phyloP scores from a whole-genome alignment of 2,329 filamentous ascomycete genomes.

The Trichophyton schoenleinii region DNA sequence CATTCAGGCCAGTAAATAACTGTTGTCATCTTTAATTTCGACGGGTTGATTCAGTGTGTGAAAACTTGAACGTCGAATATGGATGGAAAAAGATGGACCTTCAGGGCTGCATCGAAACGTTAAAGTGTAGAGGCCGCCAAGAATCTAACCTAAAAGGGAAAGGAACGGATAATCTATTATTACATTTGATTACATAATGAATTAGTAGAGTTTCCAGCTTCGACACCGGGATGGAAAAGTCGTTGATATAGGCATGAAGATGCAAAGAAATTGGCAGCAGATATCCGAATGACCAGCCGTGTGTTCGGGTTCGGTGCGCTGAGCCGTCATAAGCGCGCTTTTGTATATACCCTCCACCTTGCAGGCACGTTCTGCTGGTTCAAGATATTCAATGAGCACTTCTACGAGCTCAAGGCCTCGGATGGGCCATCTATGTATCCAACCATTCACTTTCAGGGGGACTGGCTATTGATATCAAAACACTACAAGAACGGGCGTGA shows the following conservation, averaged over 20 bases:
- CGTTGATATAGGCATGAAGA: not conserved
- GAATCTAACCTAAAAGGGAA: too few species aligned
- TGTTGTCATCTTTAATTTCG: not conserved
- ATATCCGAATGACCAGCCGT: not conserved
- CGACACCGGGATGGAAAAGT: too few species aligned
- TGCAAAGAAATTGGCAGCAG: not conserved
- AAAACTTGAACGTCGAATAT: not conserved
- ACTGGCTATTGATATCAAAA: slow-evolving; percentile 57
- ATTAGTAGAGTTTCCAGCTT: too few species aligned
- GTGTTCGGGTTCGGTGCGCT: not conserved
- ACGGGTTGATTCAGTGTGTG: not conserved
- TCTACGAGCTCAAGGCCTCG: slow-evolving; percentile 47
- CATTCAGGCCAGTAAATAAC: not conserved
- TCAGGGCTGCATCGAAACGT: too few species aligned
- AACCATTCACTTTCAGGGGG: slow-evolving; percentile 56
- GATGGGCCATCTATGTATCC: slow-evolving; percentile 81
- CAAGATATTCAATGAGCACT: slow-evolving; percentile 41
- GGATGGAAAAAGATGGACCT: not conserved
- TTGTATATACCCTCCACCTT: not conserved
- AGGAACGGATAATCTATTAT: not conserved
- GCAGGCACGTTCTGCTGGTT: slow-evolving; percentile 26
- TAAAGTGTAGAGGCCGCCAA: too few species aligned
- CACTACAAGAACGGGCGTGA: slow-evolving; percentile 56
- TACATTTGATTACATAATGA: not conserved
- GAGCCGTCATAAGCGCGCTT: not conserved